These are phyloP conservation scores for Phoenix dactylifera DNA, from an alignment of 176 grass and related monocot species.

Conservation along the genomic window DNA sequence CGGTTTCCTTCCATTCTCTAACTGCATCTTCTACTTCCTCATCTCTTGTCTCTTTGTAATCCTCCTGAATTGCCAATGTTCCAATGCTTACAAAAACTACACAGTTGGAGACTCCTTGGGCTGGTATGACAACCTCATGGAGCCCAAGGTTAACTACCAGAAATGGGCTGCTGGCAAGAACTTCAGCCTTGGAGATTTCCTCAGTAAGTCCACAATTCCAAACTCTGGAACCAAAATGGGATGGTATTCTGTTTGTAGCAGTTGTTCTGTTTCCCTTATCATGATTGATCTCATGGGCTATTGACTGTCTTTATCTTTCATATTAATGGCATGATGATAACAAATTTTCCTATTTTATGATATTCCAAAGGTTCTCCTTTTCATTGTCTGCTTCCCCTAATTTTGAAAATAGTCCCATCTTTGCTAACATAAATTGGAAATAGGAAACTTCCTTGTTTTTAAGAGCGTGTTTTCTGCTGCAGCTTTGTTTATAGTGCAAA, in stretches of 20 bases:
- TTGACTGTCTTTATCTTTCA: neutral
- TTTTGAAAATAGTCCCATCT: slow-evolving; percentile 3
- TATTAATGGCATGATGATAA: neutral
- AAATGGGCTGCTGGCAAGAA: slow-evolving; percentile 75
- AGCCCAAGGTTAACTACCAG: slow-evolving; percentile 62
- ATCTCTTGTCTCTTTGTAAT: slow-evolving; percentile 7
- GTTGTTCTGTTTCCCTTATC: neutral
- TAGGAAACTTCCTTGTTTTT: no score
- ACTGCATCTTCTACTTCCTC: neutral
- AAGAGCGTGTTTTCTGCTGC: no score
- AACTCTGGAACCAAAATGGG: no score
- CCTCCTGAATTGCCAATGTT: neutral
- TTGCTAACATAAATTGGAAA: neutral
- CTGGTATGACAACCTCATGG: slow-evolving; percentile 67
- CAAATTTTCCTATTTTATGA: no score
- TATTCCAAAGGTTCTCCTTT: no score
- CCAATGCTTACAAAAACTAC: slow-evolving; percentile 66
- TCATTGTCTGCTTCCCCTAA: no score
- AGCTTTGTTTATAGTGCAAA: no score
- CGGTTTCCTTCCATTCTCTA: slow-evolving; percentile 21
- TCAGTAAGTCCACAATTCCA: slow-evolving; percentile 49
- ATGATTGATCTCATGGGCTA: neutral
- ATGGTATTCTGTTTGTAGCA: no score
- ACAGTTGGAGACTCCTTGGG: slow-evolving; percentile 88
- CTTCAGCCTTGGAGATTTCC: slow-evolving; percentile 95